phyloP scores from a whole-genome alignment of 2,329 filamentous ascomycete genomes.

The Penicillium sp. region DNA sequence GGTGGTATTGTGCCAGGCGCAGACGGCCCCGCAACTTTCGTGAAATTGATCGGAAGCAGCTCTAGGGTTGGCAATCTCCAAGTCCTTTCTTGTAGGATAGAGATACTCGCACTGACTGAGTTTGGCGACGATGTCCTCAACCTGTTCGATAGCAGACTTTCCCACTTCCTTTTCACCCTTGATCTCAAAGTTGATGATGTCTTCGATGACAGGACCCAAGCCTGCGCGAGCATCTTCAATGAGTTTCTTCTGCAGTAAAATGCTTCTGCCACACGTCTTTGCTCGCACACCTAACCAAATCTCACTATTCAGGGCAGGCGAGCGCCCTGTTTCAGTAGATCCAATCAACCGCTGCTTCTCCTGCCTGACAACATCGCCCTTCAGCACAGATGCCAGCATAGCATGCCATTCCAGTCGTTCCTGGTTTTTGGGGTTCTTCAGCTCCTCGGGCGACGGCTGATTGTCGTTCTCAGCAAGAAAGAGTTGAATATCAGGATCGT shows the following conservation, averaged over 20 bases:
- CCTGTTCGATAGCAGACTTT: conserved; percentile 81
- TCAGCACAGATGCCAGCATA: conserved; percentile 93
- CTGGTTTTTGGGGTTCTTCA: conserved; percentile 80
- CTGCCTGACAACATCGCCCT: conserved; percentile 93
- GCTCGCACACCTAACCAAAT: conserved; percentile 87
- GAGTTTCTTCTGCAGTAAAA: conserved; percentile 80
- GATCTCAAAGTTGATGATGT: conserved; percentile 89
- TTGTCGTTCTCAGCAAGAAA: conserved; percentile 89
- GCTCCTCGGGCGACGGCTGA: conserved; percentile 82
- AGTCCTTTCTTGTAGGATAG: conserved; percentile 74
- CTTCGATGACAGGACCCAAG: conserved; percentile 73
- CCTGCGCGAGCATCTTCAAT: conserved; percentile 77
- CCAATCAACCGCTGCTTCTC: conserved; percentile 95
- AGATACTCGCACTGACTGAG: conserved; percentile 84
- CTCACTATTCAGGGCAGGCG: conserved; percentile 63
- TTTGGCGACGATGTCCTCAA: conserved; percentile 81
- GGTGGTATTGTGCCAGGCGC: conserved; percentile 96
- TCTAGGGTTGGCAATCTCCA: conserved; percentile 70
- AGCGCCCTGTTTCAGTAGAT: conserved; percentile 68
- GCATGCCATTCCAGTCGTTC: conserved; percentile 96
- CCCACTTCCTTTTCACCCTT: conserved; percentile 89
- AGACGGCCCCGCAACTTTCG: conserved; percentile 80
- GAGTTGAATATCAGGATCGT: conserved; percentile 87
- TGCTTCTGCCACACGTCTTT: conserved; percentile 74
- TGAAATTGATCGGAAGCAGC: conserved; percentile 73